These are phyloP conservation scores for Stephania cephalantha DNA, from an alignment of 164 flowering plant species.

Conservation along the genomic window DNA sequence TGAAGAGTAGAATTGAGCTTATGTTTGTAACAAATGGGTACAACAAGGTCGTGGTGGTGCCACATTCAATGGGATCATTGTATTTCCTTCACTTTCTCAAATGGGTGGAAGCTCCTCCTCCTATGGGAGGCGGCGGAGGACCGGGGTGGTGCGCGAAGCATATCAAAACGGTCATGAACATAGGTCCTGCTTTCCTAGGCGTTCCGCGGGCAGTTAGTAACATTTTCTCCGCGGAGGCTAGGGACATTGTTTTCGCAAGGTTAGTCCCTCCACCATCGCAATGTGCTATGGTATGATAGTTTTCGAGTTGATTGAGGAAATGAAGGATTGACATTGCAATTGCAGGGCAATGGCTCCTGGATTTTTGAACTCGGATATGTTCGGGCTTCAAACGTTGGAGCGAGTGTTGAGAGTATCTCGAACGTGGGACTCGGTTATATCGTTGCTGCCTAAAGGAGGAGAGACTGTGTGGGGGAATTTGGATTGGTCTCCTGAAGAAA, in stretches of 20 bases:
- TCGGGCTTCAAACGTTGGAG: slow-evolving; percentile 54
- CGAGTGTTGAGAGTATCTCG: slow-evolving; percentile 54
- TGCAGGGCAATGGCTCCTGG: slow-evolving; percentile 73
- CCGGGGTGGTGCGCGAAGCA: slow-evolving; percentile 65
- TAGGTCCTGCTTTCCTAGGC: slow-evolving; percentile 70
- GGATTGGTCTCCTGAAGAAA: slow-evolving; percentile 80
- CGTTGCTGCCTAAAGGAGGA: slow-evolving; percentile 80
- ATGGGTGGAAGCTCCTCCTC: slow-evolving; percentile 70
- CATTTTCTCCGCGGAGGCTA: slow-evolving; percentile 58
- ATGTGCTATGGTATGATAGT: not conserved
- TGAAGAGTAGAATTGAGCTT: slow-evolving; percentile 78
- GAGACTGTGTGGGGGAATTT: slow-evolving; percentile 72
- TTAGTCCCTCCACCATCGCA: slow-evolving; percentile 16
- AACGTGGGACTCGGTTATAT: slow-evolving; percentile 69
- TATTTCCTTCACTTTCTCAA: slow-evolving; percentile 75
- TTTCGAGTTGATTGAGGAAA: not conserved
- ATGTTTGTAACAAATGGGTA: slow-evolving; percentile 52
- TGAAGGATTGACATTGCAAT: not conserved
- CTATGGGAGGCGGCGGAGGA: slow-evolving; percentile 75
- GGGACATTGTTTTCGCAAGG: slow-evolving; percentile 61
- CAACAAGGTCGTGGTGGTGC: slow-evolving; percentile 76
- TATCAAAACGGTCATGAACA: slow-evolving; percentile 66
- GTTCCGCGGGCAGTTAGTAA: slow-evolving; percentile 63
- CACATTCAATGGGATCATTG: slow-evolving; percentile 74
- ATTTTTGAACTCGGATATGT: slow-evolving; percentile 46